These are phyloP conservation scores for Hypoxylon sp. DNA, from an alignment of 2,329 filamentous ascomycete genomes.

Conservation along the genomic window DNA sequence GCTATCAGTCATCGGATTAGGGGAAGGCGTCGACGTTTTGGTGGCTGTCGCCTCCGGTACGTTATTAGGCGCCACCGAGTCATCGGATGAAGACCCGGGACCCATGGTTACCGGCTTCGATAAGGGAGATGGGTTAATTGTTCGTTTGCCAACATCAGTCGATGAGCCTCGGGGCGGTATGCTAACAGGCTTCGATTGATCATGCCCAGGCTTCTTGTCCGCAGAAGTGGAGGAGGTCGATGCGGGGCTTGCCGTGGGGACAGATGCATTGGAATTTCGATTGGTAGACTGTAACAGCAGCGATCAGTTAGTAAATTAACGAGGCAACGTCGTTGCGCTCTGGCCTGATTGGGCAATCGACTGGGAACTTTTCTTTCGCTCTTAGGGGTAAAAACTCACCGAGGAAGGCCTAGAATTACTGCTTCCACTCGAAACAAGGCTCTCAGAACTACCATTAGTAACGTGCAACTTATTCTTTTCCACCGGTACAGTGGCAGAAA, in stretches of 20 bases:
- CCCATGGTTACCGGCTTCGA: slow-evolving; percentile 78
- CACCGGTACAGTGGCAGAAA: slow-evolving; percentile 50
- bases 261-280: slow-evolving; percentile 65
- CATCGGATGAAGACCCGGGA: slow-evolving; percentile 63
- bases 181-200: slow-evolving; percentile 68
- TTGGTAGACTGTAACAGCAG: slow-evolving; percentile 67
- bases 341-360: slow-evolving; percentile 61
- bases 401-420: slow-evolving; percentile 73
- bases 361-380: slow-evolving; percentile 27
- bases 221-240: slow-evolving; percentile 60
- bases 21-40: slow-evolving; percentile 49
- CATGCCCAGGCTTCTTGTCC: slow-evolving; percentile 63
- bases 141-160: slow-evolving; percentile 75
- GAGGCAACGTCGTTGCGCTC: slow-evolving; percentile 47
- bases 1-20: slow-evolving; percentile 63
- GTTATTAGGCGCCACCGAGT: slow-evolving; percentile 54
- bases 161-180: slow-evolving; percentile 74
- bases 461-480: slow-evolving; percentile 54
- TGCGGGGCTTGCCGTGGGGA: slow-evolving; percentile 67
- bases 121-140: slow-evolving; percentile 77
- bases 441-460: slow-evolving; percentile 74
- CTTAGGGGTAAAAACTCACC: slow-evolving; percentile 65
- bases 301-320: slow-evolving; percentile 62
- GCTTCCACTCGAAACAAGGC: slow-evolving; percentile 70
- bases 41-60: slow-evolving; percentile 53